Evolutionary conservation across 176 grass and related monocot genomes (phyloP).

Genomic region (Ensete ventricosum): DNA sequence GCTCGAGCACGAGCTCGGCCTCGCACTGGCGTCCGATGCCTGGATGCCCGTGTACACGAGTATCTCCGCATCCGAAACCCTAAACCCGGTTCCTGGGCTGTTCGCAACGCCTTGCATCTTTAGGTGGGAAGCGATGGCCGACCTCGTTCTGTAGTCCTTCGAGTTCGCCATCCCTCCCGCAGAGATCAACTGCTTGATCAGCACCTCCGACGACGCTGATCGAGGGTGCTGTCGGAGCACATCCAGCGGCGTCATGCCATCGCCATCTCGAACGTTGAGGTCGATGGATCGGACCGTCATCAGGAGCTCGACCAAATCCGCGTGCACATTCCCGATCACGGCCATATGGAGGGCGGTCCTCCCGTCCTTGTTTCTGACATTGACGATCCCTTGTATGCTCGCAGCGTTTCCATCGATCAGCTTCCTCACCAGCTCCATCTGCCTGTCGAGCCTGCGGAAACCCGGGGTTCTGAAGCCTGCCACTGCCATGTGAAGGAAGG

Average conservation of each 20-base stretch:
- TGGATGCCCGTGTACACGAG: conserved; percentile 53
- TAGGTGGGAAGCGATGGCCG: conserved; percentile 51
- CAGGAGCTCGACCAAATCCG: conserved; percentile 63
- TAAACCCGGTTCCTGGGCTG: conserved; percentile 71
- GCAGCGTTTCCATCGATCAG: conserved; percentile 32
- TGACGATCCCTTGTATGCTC: conserved; percentile 58
- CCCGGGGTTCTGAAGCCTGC: conserved; percentile 81
- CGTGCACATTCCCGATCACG: conserved; percentile 50
- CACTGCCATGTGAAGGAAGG: conserved; percentile 86
- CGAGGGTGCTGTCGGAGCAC: conserved; percentile 63
- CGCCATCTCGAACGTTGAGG: conserved; percentile 52
- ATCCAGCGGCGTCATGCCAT: conserved; percentile 63
- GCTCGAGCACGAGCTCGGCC: conserved; percentile 72
- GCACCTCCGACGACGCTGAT: conserved; percentile 53
- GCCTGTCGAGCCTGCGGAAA: conserved; percentile 65
- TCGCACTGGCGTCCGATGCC: conserved; percentile 19
- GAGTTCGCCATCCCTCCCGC: conserved; percentile 74
- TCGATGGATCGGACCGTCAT: conserved; percentile 51
- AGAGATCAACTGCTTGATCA: conserved; percentile 69
- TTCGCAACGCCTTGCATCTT: conserved; percentile 58
- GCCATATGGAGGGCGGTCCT: conserved; percentile 82
- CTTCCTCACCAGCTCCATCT: conserved; percentile 70
- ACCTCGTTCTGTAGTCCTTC: conserved; percentile 37
- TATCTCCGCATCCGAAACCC: conserved; percentile 83
- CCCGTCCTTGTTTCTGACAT: conserved; percentile 59